Evolutionary conservation across 805 yeast species (phyloP), one percentile per base, ranked within the genome.

Genomic region (Metschnikowia anglica): DNA sequence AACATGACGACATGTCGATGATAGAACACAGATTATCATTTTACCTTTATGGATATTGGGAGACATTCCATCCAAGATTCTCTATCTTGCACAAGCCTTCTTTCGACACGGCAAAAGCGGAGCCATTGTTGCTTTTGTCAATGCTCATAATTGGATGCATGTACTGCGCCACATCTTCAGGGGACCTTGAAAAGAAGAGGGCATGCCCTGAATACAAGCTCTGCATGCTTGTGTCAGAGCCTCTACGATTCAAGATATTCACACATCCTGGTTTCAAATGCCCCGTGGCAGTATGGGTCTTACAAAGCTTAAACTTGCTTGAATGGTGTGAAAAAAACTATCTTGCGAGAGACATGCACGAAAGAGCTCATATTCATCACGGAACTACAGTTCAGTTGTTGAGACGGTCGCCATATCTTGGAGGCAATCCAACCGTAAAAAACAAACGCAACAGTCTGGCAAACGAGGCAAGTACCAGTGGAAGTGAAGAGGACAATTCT

Each of bases 351-450:
- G 65, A 67, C 30, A 62, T 85, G 53, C 96, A 88, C 59, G 96
- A 88, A 63, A 64, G 96, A 36, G 85, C 88, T 0, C 91, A 84
- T 61, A 66, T 88, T 16, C 95, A 88, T 58, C 96, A 88, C 60
- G 96, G 93, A 4, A 84, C 95, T 0, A 81, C 90, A 0, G 81
- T 87, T 30, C 96, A 88, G 61, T 64, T 88, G 32, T 64, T 88
- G 37, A 67, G 95, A 51, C 70, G 96, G 52, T 79, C 88, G 0
- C 88, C 95, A 1, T 76, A 85, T 1, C 62, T 88, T 25, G 89
- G 89, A 11, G 89, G 89, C 0, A 79, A 83, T 43, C 86, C 88
- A 0, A 63, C 59, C 34, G 64, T 53, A 34, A 52, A 50, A 41
- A 64, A 53, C 13, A 60, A 52, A 41, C 54, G 50, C 3, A 42